Percentiles rank a stretch among this genome's conserved stretches.
Conservation (phyloP, 2,329 filamentous ascomycete species). For the Lecanoromycetidae sp. region DNA sequence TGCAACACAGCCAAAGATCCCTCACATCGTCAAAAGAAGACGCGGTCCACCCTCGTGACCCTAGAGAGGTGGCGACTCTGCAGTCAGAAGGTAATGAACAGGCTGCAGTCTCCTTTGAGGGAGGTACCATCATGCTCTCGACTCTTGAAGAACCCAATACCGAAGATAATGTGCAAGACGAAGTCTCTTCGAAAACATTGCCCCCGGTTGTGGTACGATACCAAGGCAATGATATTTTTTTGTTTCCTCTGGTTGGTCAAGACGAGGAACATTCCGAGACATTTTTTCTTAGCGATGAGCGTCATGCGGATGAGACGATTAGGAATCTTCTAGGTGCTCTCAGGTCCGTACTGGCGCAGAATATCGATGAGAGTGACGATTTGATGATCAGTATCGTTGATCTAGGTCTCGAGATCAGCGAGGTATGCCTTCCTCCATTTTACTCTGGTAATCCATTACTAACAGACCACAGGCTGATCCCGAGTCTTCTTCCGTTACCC, state of each 20-base stretch:
- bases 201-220: constrained; percentile 43
- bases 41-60: too few relatives aligned
- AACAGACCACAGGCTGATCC: constrained; percentile 4
- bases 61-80: too few relatives aligned
- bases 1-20: too few relatives aligned
- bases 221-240: constrained; percentile 41
- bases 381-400: constrained; percentile 44
- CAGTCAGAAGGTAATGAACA: too few relatives aligned
- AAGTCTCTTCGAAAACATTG: not conserved
- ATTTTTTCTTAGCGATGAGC: constrained; percentile 46
- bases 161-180: constrained; percentile 1
- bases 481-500: constrained; percentile 27
- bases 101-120: too few relatives aligned
- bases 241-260: constrained; percentile 45
- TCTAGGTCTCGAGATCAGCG: constrained; percentile 44
- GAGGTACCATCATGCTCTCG: too few relatives aligned
- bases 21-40: too few relatives aligned
- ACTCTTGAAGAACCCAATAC: not conserved
- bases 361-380: constrained; percentile 45
- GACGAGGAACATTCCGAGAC: constrained; percentile 42
- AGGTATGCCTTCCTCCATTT: constrained; percentile 34
- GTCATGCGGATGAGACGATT: constrained; percentile 41
- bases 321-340: constrained; percentile 45
- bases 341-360: constrained; percentile 42
- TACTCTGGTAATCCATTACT: not conserved